Percentiles rank a stretch among this genome's conserved stretches.
phyloP scores from a whole-genome alignment of 495 filamentous ascomycete genomes.

The Penicillium tannophilum region DNA sequence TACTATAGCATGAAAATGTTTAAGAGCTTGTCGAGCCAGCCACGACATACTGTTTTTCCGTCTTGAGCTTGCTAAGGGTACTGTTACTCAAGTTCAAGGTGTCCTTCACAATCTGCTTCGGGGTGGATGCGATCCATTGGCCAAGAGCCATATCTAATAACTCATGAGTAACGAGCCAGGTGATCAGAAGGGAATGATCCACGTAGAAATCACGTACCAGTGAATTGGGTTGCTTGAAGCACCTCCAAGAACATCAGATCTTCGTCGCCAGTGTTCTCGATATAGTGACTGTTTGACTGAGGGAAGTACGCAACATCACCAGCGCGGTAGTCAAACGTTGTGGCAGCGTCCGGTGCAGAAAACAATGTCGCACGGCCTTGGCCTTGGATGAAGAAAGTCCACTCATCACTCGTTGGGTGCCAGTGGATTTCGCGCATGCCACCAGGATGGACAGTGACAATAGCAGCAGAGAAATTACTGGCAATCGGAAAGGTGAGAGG shows the following conservation, averaged over 20 bases:
- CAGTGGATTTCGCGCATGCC: conserved; percentile 81
- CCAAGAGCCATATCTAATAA: conserved; percentile 59
- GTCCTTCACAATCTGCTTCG: conserved; percentile 64
- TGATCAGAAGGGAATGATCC: not conserved
- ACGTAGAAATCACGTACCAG: conserved; percentile 34
- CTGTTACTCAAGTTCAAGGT: conserved; percentile 59
- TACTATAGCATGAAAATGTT: not conserved
- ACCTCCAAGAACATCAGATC: conserved; percentile 73
- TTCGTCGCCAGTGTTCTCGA: conserved; percentile 72
- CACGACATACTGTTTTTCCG: conserved; percentile 63
- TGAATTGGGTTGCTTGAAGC: conserved; percentile 65
- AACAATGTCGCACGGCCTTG: conserved; percentile 69
- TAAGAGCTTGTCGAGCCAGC: conserved; percentile 33
- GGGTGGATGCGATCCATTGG: conserved; percentile 66
- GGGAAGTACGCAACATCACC: conserved; percentile 76
- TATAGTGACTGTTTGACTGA: conserved; percentile 64
- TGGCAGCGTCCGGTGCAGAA: conserved; percentile 55
- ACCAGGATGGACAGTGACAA: conserved; percentile 68
- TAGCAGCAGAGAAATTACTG: conserved; percentile 59
- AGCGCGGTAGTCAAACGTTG: conserved; percentile 75
- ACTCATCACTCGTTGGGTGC: conserved; percentile 75
- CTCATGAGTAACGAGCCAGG: not conserved
- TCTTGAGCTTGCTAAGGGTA: conserved; percentile 56
- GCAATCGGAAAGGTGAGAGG: conserved; percentile 64
- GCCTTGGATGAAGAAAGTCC: conserved; percentile 74